Conservation (phyloP, 2,329 filamentous ascomycete species). For the Metarhizium rileyi region DNA sequence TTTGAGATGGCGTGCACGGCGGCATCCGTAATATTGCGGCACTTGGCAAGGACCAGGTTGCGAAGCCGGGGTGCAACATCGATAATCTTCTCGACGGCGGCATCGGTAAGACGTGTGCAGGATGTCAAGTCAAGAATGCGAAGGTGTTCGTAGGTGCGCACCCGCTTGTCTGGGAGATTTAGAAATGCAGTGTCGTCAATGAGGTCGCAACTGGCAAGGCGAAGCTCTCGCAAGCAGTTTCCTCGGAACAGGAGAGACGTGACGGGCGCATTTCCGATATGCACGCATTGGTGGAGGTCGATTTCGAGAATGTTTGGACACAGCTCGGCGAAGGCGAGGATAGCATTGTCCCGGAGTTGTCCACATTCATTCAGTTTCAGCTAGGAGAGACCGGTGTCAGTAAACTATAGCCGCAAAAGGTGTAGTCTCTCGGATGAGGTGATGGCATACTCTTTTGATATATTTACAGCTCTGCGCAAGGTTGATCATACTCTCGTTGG, state of each 20-base stretch:
- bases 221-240: slow-evolving; percentile 77
- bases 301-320: slow-evolving; percentile 94
- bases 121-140: slow-evolving; percentile 91
- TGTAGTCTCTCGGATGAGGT: neutral
- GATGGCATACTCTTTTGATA: slow-evolving; percentile 64
- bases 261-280: slow-evolving; percentile 74
- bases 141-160: slow-evolving; percentile 64
- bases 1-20: slow-evolving; percentile 80
- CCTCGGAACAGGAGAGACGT: slow-evolving; percentile 71
- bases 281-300: slow-evolving; percentile 77
- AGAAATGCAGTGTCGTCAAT: slow-evolving; percentile 87
- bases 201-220: slow-evolving; percentile 73
- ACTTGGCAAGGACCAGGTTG: slow-evolving; percentile 91
- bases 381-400: slow-evolving; percentile 28
- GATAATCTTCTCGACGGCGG: slow-evolving; percentile 81
- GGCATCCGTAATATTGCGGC: slow-evolving; percentile 80
- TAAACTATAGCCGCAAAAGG: neutral
- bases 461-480: slow-evolving; percentile 76
- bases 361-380: slow-evolving; percentile 89
- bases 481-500: slow-evolving; percentile 73
- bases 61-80: slow-evolving; percentile 76
- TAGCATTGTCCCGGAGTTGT: slow-evolving; percentile 74
- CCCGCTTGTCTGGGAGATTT: slow-evolving; percentile 53
- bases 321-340: slow-evolving; percentile 76
- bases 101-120: slow-evolving; percentile 74